Evolutionary conservation across 2,329 filamentous ascomycete genomes (phyloP).

Genomic region (Bipolaris sorokiniana): DNA sequence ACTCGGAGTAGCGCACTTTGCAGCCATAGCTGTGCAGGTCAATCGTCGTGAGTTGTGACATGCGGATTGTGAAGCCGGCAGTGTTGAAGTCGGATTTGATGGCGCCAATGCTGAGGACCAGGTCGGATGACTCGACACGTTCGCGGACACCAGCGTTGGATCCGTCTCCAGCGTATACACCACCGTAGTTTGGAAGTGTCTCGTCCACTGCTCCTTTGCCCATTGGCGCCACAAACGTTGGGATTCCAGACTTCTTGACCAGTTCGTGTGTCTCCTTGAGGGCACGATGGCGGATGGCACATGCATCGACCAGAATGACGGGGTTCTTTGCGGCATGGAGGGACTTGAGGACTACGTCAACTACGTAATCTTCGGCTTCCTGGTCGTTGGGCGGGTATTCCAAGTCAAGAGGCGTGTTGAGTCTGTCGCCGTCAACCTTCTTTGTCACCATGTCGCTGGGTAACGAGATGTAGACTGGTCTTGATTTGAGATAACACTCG

Average conservation of each 20-base stretch:
- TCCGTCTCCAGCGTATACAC: slow-evolving; percentile 83
- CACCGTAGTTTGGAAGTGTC: slow-evolving; percentile 74
- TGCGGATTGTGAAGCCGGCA: slow-evolving; percentile 79
- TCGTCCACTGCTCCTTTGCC: slow-evolving; percentile 86
- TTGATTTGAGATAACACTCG: slow-evolving; percentile 74
- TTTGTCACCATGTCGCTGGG: slow-evolving; percentile 80
- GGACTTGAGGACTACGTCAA: slow-evolving; percentile 76
- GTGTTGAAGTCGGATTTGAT: slow-evolving; percentile 83
- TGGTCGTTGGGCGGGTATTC: slow-evolving; percentile 67
- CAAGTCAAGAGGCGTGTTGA: slow-evolving; percentile 74
- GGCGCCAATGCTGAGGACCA: slow-evolving; percentile 73
- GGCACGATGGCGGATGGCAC: slow-evolving; percentile 77
- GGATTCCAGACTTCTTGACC: slow-evolving; percentile 74
- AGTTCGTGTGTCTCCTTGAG: slow-evolving; percentile 75
- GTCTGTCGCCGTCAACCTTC: slow-evolving; percentile 74
- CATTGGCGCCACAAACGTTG: slow-evolving; percentile 89
- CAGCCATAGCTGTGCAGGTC: slow-evolving; percentile 79
- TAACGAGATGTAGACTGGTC: slow-evolving; percentile 83
- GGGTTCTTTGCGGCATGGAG: slow-evolving; percentile 76
- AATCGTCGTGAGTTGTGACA: slow-evolving; percentile 77
- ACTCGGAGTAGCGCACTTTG: slow-evolving; percentile 77
- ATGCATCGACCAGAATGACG: slow-evolving; percentile 81
- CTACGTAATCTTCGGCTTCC: slow-evolving; percentile 80
- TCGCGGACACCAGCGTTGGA: slow-evolving; percentile 69
- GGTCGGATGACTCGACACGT: slow-evolving; percentile 70